Conservation (phyloP, 805 yeast species). For the Candida coquimbonensis region DNA sequence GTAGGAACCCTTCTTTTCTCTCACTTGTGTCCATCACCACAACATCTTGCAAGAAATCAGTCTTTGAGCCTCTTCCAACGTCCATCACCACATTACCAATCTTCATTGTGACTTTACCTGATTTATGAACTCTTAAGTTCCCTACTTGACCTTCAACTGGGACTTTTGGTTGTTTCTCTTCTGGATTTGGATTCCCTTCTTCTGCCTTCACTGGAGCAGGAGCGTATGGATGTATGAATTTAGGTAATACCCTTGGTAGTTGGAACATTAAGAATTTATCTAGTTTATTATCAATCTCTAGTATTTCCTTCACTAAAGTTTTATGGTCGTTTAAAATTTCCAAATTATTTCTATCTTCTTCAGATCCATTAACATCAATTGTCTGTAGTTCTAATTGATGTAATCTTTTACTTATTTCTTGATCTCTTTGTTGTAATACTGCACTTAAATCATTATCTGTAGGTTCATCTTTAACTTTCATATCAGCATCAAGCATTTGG, state of each 20-base stretch:
- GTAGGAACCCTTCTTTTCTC: constrained; percentile 34
- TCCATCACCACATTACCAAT: constrained; percentile 67
- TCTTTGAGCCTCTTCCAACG: constrained; percentile 62
- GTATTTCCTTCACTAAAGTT: constrained; percentile 25
- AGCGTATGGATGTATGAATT: constrained; percentile 21
- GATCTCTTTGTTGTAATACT: constrained; percentile 19
- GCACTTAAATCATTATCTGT: constrained; percentile 11
- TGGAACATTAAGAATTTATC: constrained; percentile 32
- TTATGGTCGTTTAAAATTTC: constrained; percentile 32
- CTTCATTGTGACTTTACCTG: constrained; percentile 73
- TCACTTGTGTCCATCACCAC: constrained; percentile 40
- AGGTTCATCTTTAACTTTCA: constrained; percentile 18
- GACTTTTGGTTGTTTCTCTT: background rate
- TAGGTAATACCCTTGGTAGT: constrained; percentile 31
- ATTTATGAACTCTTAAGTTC: constrained; percentile 64
- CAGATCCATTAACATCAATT: constrained; percentile 28
- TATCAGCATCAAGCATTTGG: background rate
- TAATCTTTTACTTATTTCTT: constrained; percentile 23
- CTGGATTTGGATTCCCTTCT: background rate
- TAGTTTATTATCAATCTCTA: constrained; percentile 24
- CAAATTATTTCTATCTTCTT: constrained; percentile 24
- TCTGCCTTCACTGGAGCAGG: background rate
- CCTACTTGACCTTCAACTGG: constrained; percentile 59
- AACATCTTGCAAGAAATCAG: constrained; percentile 68
- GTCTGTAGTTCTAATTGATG: constrained; percentile 18